Evolutionary conservation across 2,329 filamentous ascomycete genomes (phyloP), one percentile per base, ranked within the genome.

Genomic region (Ceratocystis huliohia): DNA sequence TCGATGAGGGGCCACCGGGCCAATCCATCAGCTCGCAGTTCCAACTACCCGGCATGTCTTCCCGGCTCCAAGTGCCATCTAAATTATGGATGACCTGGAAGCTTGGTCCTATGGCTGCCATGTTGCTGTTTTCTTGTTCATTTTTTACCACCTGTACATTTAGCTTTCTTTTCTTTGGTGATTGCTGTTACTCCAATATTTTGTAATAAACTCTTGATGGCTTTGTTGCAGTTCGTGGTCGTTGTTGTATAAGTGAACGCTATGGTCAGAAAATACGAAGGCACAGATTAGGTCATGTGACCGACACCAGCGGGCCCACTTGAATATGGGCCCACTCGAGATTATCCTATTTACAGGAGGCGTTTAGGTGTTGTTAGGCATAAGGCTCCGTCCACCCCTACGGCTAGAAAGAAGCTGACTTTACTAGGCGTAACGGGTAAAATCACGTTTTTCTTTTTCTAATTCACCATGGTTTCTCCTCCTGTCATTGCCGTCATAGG

Each of bases 401-500:
- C 37, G 13, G 15, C 41, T 20, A 28, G 6, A 10, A 41, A 45
- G 4, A 44, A 37, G 13, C 10, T 37, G 33, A 37, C 33, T 37
- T 41, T 37, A 13, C 33, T 13, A 37, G 10, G 8, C 10, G 5
- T 28, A 10, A 30, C 37, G 25, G 4, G 17, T n/a, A 6, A 20
- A 17, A 50, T 20, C 3, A 13, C 17, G 25, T 1, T 5, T 10
- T 44, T 62, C 30, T 30, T 30, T 4, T 22, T n/a, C 50, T 10
- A 25, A 46, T 20, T n/a, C 17, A 50, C 28, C 30, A 67, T 64
- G 53, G 44, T 45, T 50, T 17, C 28, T 41, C 50, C 63, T 37
- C 0, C 82, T 81, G 6, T 70, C 53, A 86, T 90, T 69, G 81
- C 82, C 65, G 79, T 89, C 28, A 82, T 90, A 71, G 87, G 88